These are phyloP conservation scores for Dothideomycetes sp. DNA, from an alignment of 2,329 filamentous ascomycete species.

Conservation along the genomic window DNA sequence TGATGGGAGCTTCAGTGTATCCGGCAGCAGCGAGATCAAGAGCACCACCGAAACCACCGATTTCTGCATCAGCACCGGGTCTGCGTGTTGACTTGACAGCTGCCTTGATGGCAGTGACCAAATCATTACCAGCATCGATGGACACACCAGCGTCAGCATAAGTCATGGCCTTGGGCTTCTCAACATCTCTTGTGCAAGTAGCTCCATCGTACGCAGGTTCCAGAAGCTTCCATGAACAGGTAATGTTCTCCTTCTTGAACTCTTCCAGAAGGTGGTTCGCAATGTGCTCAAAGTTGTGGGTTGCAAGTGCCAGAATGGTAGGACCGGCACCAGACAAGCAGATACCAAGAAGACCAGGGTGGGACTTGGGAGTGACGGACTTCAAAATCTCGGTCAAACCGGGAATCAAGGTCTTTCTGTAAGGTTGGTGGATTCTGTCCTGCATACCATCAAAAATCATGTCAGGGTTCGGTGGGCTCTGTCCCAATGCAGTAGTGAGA, in stretches of 20 bases:
- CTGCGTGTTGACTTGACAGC: constrained; percentile 78
- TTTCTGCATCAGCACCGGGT: constrained; percentile 81
- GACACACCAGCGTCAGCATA: constrained; percentile 91
- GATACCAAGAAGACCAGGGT: constrained; percentile 83
- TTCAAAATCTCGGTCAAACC: constrained; percentile 84
- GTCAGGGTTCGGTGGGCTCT: constrained; percentile 81
- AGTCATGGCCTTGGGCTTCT: constrained; percentile 47
- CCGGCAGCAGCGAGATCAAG: constrained; percentile 69
- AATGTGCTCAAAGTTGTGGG: constrained; percentile 79
- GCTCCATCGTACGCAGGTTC: constrained; percentile 71
- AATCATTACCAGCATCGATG: constrained; percentile 86
- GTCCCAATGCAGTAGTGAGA: constrained; percentile 78
- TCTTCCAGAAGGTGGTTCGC: constrained; percentile 59
- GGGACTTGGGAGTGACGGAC: constrained; percentile 78
- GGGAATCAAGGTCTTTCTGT: constrained; percentile 83
- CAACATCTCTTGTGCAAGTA: constrained; percentile 28
- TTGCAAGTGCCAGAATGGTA: constrained; percentile 87
- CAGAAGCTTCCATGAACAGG: constrained; percentile 77
- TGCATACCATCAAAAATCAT: constrained; percentile 98
- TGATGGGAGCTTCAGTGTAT: constrained; percentile 63
- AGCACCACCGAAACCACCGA: constrained; percentile 89
- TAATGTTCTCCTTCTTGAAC: constrained; percentile 64
- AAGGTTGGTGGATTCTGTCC: constrained; percentile 95
- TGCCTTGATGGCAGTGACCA: constrained; percentile 85
- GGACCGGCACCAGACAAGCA: constrained; percentile 92